Evolutionary conservation across 169 alveolate genomes (phyloP), one percentile per base, ranked within the genome.

Genomic region (Plasmodium gaboni): DNA sequence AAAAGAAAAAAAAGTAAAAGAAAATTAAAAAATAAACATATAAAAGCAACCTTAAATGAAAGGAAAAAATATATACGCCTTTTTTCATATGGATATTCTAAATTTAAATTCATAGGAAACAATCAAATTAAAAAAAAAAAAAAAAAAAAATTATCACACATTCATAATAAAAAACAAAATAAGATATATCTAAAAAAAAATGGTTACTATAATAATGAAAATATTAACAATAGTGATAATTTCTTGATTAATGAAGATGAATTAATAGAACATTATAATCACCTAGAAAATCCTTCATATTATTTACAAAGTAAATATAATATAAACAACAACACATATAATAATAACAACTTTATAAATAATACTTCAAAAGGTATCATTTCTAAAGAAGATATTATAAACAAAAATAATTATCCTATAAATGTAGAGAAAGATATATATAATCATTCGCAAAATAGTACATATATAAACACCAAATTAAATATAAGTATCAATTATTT

Each of bases 401-500:
- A 32, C 6, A 51, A 51, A 51, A 51, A 51, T 13, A 13, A 13
- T 51, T 12, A 13, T 13, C 8, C 17, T 3, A 5, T 7, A 32
- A 32, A 32, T 32, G 8, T 32, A 32, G 44, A 32, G 6, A 32
- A 32, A 5, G 44, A 32, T 5, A 32, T 5, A 32, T 32, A 32
- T 32, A 32, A 32, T 7, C 9, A 32, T 32, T 32, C 8, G 44
- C 44, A 32, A 32, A 32, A 32, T 32, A 32, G 7, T 4, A 4
- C 44, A 32, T 5, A 4, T 32, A 32, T 59, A 57, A 17, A 67
- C 15, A 46, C 86, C 42, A 85, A 85, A 15, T 61, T 85, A 68
- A 85, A 85, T 59, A 85, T 85, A 48, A 85, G 91, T 44, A 48
- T 85, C 8, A 85, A 85, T 85, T 85, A 61, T 67, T 85, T 85